Conservation (phyloP, 1,139 yeast genomes). For the Suhomyces ambrosiae region DNA sequence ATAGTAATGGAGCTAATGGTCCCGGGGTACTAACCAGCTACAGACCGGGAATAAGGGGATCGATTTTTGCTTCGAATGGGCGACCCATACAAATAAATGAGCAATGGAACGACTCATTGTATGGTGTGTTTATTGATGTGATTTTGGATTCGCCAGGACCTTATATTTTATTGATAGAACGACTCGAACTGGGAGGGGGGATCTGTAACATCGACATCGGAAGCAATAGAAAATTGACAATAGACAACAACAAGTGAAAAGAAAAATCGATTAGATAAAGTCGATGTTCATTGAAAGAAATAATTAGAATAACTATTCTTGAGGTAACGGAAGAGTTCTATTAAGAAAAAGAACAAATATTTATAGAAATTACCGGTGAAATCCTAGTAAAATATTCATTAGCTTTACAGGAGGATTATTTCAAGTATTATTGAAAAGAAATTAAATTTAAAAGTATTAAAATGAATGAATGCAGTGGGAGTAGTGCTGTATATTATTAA, state of each 20-base stretch:
- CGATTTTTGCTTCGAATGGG: conserved; percentile 38
- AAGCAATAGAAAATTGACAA: conserved; percentile 14
- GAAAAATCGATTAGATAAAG: no score
- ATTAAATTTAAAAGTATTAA: no score
- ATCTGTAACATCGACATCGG: conserved; percentile 42
- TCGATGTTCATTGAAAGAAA: no score
- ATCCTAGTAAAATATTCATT: no score
- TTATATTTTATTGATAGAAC: conserved; percentile 46
- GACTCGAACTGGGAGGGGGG: conserved; percentile 53
- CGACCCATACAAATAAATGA: conserved; percentile 37
- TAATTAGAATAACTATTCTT: no score
- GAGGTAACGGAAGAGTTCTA: no score
- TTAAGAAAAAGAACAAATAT: no score
- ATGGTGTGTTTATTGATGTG: conserved; percentile 48
- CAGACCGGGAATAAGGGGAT: conserved; percentile 46
- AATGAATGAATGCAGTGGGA: no score
- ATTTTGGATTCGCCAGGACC: conserved; percentile 28
- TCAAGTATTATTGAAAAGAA: no score
- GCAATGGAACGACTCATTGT: conserved; percentile 44
- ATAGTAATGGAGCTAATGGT: conserved; percentile 18
- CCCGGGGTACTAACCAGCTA: conserved; percentile 30
- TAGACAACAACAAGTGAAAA: neutral
- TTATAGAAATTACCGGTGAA: no score
- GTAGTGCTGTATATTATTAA: no score
- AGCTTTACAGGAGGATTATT: no score